Evolutionary conservation across 164 flowering plant species (phyloP), one percentile per base, ranked within the genome.

Genomic region (Saururus chinensis): DNA sequence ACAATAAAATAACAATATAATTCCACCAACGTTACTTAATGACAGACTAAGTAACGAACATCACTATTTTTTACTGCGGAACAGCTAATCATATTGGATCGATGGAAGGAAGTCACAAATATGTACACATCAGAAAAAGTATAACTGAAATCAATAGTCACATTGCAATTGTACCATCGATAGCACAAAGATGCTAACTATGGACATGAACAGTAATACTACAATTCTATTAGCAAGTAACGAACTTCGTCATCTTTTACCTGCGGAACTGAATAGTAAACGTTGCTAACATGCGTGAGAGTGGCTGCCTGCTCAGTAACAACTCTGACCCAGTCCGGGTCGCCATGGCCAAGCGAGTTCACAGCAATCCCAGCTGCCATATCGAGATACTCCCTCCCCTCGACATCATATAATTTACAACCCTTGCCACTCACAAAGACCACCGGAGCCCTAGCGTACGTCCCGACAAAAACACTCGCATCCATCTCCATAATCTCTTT

Each of bases 311-410:
- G 96, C 30, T 86, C 80, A 4, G 60, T 63, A 22, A 92, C 82
- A 0, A 90, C 93, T 37, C 66, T 65, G 40, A 86, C 60, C 92
- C 87, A 92, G 56, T 89, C 92, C 9, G 79, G 80, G 66, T 92
- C 92, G 21, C 85, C 79, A 75, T 92, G 95, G 13, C 98, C 98
- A 21, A 92, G 83, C 0, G 96, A 86, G 74, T 92, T 89, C 53
- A 89, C 98, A 0, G 95, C 97, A 53, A 93, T 89, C 55, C 98
- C 97, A 0, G 96, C 67, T 4, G 80, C 69, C 81, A 86, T 51
- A 70, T 93, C 98, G 77, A 93, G 69, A 76, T 88, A 93, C 73
- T 89, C 96, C 65, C 73, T 60, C 75, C 98, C 97, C 30, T 93
- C 96, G 16, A 73, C 68, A 74, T 88, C 98, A 45, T 69, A 82